Conservation (phyloP, 768 basidiomycete genomes). For the Macrolepiota dolichaula region DNA sequence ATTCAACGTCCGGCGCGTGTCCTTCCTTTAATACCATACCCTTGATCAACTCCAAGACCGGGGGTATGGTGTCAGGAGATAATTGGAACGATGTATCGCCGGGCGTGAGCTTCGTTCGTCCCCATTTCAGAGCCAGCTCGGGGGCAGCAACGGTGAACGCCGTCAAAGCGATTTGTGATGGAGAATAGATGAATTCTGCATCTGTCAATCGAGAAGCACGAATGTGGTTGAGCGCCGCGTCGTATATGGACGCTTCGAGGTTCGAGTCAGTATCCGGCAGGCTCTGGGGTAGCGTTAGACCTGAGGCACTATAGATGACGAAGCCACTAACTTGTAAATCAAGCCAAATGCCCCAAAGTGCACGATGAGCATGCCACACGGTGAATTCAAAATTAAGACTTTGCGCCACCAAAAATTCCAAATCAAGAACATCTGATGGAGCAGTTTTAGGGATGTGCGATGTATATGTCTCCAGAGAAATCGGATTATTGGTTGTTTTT, state of each 20-base stretch:
- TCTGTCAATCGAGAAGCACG: constrained; percentile 86
- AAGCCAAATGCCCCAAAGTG: constrained; percentile 84
- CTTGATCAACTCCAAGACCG: constrained; percentile 51
- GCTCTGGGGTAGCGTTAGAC: constrained; percentile 36
- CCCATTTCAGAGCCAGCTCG: constrained; percentile 60
- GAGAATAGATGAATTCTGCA: constrained; percentile 86
- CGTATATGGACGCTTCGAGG: constrained; percentile 54
- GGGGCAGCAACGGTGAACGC: constrained; percentile 67
- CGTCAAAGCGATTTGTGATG: constrained; percentile 90
- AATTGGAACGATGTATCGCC: constrained; percentile 12
- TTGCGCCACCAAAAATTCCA: constrained; percentile 96
- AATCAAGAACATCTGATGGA: constrained; percentile 82
- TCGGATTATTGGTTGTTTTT: constrained; percentile 95
- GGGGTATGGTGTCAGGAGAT: constrained; percentile 3
- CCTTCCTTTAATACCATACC: constrained; percentile 50
- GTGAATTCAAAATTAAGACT: constrained; percentile 93
- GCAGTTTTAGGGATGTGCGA: constrained; percentile 78
- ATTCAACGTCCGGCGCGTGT: constrained; percentile 70
- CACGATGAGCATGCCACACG: constrained; percentile 87
- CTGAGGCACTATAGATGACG: background rate
- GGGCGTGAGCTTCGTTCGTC: constrained; percentile 30
- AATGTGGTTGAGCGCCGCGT: constrained; percentile 62
- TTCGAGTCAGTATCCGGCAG: constrained; percentile 49
- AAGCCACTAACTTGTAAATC: constrained; percentile 69
- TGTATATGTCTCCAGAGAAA: constrained; percentile 83